Percentiles rank a stretch among this genome's conserved stretches.
These are phyloP conservation scores for Eucalyptus grandis DNA, from an alignment of 345 rosid genomes.

Conservation along the genomic window DNA sequence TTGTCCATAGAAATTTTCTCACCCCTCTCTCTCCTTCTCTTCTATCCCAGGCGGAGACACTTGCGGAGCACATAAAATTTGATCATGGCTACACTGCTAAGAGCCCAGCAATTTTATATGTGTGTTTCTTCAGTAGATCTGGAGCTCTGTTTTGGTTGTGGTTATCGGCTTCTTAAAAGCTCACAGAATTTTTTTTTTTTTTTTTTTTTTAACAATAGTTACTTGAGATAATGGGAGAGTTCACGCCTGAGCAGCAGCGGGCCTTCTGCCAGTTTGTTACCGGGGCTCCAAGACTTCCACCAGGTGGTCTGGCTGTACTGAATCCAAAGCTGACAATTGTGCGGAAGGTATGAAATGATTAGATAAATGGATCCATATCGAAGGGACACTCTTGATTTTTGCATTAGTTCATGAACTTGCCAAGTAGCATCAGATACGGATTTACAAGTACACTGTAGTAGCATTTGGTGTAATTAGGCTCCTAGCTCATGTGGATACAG, in stretches of 20 bases:
- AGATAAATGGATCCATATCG: not conserved
- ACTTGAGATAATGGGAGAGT: conserved; percentile 95
- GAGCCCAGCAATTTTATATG: conserved; percentile 84
- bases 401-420: not conserved
- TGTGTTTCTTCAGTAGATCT: conserved; percentile 14
- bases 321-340: conserved; percentile 96
- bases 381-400: not conserved
- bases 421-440: not conserved
- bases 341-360: conserved; percentile 59
- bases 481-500: not conserved
- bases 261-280: conserved; percentile 98
- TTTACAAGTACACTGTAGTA: not conserved
- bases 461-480: not conserved
- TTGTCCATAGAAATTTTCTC: not conserved
- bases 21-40: not conserved
- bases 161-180: not conserved
- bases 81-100: conserved; percentile 98
- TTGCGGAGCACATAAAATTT: conserved; percentile 87
- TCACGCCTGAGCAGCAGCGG: conserved; percentile 92
- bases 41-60: conserved; percentile 60
- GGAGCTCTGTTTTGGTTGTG: not conserved
- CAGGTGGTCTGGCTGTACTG: conserved; percentile 93
- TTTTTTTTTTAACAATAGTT: conserved; percentile 28
- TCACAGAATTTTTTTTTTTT: not conserved
- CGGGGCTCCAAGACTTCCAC: conserved; percentile 99